Conservation (phyloP, 2,329 filamentous ascomycete species). For the Monosporascus sp. region DNA sequence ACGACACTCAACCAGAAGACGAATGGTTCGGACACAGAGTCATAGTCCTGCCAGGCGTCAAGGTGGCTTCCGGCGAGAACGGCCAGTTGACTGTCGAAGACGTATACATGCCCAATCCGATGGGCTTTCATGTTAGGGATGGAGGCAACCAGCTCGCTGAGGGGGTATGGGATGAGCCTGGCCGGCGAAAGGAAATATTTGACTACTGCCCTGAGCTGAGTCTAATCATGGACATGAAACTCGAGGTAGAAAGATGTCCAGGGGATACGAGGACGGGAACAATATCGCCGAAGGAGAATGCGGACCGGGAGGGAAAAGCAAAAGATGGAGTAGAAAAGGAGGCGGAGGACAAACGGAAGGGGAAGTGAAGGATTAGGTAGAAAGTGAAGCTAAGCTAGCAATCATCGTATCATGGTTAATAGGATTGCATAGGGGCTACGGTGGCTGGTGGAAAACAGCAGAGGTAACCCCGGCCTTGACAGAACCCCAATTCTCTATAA, state of each 20-base stretch:
- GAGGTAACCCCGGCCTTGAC: too few relatives aligned
- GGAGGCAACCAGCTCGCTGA: conserved; percentile 36
- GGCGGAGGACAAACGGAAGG: too few relatives aligned
- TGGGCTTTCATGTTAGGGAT: conserved; percentile 49
- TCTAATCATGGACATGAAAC: conserved; percentile 53
- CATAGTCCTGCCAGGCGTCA: conserved; percentile 41
- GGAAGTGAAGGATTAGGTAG: too few relatives aligned
- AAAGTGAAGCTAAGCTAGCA: too few relatives aligned
- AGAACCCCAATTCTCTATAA: too few relatives aligned
- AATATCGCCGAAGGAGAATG: too few relatives aligned
- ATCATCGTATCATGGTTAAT: too few relatives aligned
- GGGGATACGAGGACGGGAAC: conserved; percentile 24
- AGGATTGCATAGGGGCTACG: too few relatives aligned
- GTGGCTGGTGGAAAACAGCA: too few relatives aligned
- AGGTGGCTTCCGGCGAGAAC: conserved; percentile 36
- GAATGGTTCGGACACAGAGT: conserved; percentile 50
- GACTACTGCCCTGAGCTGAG: conserved; percentile 52
- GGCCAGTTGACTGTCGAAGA: conserved; percentile 45
- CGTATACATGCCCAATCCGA: conserved; percentile 42
- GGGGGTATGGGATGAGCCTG: conserved; percentile 41
- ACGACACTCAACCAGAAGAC: conserved; percentile 48
- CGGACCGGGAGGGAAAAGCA: too few relatives aligned
- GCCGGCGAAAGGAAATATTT: conserved; percentile 42
- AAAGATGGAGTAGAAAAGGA: too few relatives aligned
- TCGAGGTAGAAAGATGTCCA: conserved; percentile 42